Evolutionary conservation across 139 green algal genomes (phyloP).

Genomic region (Closterium sp.): DNA sequence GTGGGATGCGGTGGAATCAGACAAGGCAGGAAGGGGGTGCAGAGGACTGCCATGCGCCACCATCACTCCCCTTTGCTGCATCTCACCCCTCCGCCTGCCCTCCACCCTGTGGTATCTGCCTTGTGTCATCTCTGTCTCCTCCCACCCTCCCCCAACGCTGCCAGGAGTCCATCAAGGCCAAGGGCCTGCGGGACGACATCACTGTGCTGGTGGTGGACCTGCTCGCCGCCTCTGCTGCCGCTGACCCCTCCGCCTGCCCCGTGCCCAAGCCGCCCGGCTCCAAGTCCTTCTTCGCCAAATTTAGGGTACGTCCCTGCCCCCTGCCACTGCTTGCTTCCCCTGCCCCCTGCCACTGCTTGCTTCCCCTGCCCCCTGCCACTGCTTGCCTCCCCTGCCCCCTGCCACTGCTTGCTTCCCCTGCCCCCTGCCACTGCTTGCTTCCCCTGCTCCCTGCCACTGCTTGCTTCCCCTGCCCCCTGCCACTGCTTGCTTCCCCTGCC

Average conservation of each 20-base stretch:
- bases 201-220: constrained; percentile 79
- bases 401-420: too few species aligned
- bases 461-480: too few species aligned
- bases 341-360: too few species aligned
- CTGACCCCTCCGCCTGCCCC: constrained; percentile 3
- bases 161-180: constrained; percentile 23
- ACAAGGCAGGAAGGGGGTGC: too few species aligned
- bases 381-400: too few species aligned
- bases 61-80: not conserved
- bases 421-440: too few species aligned
- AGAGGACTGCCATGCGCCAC: too few species aligned
- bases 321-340: not conserved
- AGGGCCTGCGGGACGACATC: constrained; percentile 75
- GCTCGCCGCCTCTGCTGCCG: constrained; percentile 41
- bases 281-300: not conserved
- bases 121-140: not conserved
- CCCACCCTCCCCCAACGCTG: too few species aligned
- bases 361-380: not conserved
- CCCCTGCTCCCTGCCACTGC: too few species aligned
- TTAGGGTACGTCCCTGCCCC: not conserved
- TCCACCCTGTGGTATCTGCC: too few species aligned
- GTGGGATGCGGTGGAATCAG: too few species aligned
- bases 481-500: too few species aligned
- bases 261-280: not conserved
- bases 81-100: not conserved